Evolutionary conservation across 108 stramenopile species (phyloP).

Genomic region (Fistulifera pelliculosa): DNA sequence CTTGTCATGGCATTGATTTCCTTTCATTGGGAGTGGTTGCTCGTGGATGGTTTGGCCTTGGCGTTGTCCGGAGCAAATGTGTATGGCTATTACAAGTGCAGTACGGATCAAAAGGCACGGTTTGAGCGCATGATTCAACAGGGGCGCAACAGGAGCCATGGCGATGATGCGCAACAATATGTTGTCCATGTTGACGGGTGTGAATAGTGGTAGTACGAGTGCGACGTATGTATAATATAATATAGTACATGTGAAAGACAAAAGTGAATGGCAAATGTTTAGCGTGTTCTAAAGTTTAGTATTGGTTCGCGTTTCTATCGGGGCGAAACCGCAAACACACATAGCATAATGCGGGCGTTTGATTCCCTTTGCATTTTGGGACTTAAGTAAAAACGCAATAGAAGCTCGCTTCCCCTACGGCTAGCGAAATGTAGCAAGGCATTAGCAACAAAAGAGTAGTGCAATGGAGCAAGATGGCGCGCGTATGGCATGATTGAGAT

Average conservation of each 20-base stretch:
- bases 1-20: constrained; percentile 69
- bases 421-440: no score
- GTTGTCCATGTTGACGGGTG: constrained; percentile 16
- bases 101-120: constrained; percentile 71
- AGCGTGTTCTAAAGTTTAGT: no score
- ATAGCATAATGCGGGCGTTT: no score
- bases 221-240: constrained; percentile 2
- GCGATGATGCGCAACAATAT: constrained; percentile 32
- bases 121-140: constrained; percentile 60
- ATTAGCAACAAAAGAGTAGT: no score
- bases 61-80: constrained; percentile 81
- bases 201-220: neutral
- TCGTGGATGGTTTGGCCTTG: constrained; percentile 76
- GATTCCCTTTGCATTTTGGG: no score
- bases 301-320: no score
- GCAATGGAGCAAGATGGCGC: no score
- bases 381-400: no score
- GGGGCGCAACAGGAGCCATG: constrained; percentile 62
- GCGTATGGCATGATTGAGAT: no score
- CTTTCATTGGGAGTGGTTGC: constrained; percentile 80
- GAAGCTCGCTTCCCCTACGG: no score
- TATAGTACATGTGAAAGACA: neutral
- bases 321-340: no score
- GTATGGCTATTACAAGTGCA: constrained; percentile 94
- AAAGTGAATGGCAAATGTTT: no score